phyloP scores from a whole-genome alignment of 192 early-diverging fungal species.

The Coemansia sp. region DNA sequence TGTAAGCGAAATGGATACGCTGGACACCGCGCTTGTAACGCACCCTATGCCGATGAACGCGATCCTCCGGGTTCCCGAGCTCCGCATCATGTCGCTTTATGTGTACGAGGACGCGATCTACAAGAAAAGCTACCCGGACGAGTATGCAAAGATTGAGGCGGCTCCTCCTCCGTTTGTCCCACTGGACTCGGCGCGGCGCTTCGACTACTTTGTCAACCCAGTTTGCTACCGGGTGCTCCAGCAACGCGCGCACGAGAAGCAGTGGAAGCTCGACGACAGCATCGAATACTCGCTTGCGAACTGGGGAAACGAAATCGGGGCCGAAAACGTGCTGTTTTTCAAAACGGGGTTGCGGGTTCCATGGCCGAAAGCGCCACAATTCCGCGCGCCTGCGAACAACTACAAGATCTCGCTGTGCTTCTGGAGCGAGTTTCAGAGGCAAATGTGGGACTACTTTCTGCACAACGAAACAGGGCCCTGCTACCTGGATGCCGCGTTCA shows the following conservation, averaged over 20 bases:
- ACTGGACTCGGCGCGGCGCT: background rate
- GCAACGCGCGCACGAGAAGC: slow-evolving; percentile 7
- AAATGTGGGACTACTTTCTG: slow-evolving; percentile 32
- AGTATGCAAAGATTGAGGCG: slow-evolving; percentile 1
- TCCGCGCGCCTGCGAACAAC: background rate
- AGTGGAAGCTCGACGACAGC: slow-evolving; percentile 19
- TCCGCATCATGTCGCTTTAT: slow-evolving; percentile 16
- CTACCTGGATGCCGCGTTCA: slow-evolving; percentile 36
- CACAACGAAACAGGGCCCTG: slow-evolving; percentile 15
- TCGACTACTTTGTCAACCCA: slow-evolving; percentile 20
- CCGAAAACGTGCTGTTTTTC: slow-evolving; percentile 19
- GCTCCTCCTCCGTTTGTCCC: background rate
- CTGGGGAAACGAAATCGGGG: slow-evolving; percentile 24
- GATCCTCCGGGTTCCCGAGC: slow-evolving; percentile 20
- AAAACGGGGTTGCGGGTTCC: slow-evolving; percentile 26
- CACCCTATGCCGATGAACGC: slow-evolving; percentile 32
- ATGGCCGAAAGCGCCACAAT: slow-evolving; percentile 13
- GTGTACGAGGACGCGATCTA: slow-evolving; percentile 18
- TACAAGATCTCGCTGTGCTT: slow-evolving; percentile 27
- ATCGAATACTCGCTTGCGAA: slow-evolving; percentile 29
- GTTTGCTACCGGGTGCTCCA: slow-evolving; percentile 35
- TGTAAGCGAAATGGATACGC: background rate
- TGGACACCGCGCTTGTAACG: slow-evolving; percentile 25
- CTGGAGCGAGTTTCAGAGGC: slow-evolving; percentile 33
- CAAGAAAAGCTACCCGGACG: slow-evolving; percentile 12